Evolutionary conservation across 1,139 yeast species (phyloP).

Genomic region (Petasospora rhodanensis): DNA sequence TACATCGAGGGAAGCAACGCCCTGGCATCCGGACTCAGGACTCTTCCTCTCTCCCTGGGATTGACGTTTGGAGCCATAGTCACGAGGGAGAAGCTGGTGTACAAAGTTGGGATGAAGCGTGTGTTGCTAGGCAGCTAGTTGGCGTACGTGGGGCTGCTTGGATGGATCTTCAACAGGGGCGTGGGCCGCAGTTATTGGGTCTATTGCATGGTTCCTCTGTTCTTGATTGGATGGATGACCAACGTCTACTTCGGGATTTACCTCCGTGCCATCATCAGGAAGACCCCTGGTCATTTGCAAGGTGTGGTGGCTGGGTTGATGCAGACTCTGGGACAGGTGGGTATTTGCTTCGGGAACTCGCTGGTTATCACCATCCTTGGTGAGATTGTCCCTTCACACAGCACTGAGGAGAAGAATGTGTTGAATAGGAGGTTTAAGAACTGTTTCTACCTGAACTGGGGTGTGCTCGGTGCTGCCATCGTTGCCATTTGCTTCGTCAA

Average conservation of each 20-base stretch:
- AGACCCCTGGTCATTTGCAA: conserved; percentile 30
- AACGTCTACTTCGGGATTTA: conserved; percentile 11
- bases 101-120: conserved; percentile 19
- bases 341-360: conserved; percentile 19
- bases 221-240: conserved; percentile 20
- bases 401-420: not conserved
- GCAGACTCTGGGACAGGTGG: conserved; percentile 28
- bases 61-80: conserved; percentile 2
- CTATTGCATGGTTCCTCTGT: conserved; percentile 20
- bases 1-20: conserved; percentile 21
- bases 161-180: conserved; percentile 23
- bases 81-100: conserved; percentile 13
- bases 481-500: not conserved
- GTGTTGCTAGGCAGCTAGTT: conserved; percentile 19
- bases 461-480: not conserved
- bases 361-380: conserved; percentile 17
- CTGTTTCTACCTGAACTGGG: not conserved
- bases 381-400: not conserved
- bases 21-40: conserved; percentile 27
- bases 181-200: conserved; percentile 27
- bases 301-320: conserved; percentile 31
- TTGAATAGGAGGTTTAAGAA: not conserved
- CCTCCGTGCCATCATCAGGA: conserved; percentile 22
- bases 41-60: conserved; percentile 21
- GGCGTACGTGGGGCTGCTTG: conserved; percentile 16